Conservation (phyloP, 257 asterid genomes). For the Haberlea rhodopensis region DNA sequence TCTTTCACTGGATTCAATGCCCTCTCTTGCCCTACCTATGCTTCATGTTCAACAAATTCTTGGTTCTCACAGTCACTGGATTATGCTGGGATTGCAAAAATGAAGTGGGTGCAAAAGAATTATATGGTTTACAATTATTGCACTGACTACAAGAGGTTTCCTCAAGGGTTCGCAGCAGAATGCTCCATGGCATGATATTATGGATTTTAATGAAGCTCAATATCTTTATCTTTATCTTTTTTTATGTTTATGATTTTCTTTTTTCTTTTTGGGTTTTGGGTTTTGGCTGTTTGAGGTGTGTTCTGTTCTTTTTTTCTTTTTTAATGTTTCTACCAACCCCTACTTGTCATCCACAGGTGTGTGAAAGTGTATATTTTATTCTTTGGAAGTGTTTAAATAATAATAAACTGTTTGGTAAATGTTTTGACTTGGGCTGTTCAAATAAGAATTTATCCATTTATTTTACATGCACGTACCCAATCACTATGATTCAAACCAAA, state of each 20-base stretch:
- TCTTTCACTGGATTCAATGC: slow-evolving; percentile 48
- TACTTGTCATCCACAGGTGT: not conserved
- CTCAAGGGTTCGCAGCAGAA: slow-evolving; percentile 46
- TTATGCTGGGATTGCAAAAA: slow-evolving; percentile 31
- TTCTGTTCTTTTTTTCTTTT: not conserved
- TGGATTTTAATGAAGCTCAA: not conserved
- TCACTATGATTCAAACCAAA: too few relatives aligned
- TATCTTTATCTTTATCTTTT: not conserved
- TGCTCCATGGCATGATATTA: slow-evolving; percentile 32
- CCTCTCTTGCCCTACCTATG: slow-evolving; percentile 27
- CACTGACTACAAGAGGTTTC: slow-evolving; percentile 43
- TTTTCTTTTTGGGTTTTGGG: too few relatives aligned
- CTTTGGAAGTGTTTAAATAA: not conserved
- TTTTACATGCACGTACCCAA: not conserved
- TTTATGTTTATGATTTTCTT: too few relatives aligned
- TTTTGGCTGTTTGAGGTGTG: not conserved
- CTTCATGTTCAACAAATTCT: slow-evolving; percentile 36
- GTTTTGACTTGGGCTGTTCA: not conserved
- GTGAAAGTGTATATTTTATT: not conserved
- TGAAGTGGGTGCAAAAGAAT: slow-evolving; percentile 44
- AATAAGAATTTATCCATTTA: not conserved
- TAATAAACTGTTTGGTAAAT: not conserved
- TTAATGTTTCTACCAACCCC: not conserved
- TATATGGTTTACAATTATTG: slow-evolving; percentile 53
- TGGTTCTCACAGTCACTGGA: slow-evolving; percentile 51